Evolutionary conservation across 106 monocot species (phyloP).

Genomic region (Narthecium ossifragum): DNA sequence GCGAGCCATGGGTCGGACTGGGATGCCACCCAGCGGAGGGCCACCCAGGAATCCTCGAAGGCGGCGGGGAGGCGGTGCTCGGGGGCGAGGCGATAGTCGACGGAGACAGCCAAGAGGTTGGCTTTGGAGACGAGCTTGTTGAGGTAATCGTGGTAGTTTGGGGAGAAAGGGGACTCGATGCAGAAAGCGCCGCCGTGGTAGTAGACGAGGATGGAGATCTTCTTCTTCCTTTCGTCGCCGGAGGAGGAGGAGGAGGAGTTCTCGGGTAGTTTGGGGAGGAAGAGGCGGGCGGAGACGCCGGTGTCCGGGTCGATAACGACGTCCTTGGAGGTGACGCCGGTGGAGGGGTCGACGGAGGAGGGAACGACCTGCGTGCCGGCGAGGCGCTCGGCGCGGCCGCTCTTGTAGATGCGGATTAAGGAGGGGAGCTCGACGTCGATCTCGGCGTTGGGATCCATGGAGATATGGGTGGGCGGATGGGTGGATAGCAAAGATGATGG

Average conservation of each 20-base stretch:
- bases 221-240: too few relatives aligned
- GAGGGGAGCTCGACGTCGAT: too few relatives aligned
- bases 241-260: too few relatives aligned
- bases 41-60: slow-evolving; percentile 7
- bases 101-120: neutral
- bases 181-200: slow-evolving; percentile 12
- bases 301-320: neutral
- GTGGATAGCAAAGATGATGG: too few relatives aligned
- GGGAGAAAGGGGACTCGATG: neutral
- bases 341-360: neutral
- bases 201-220: slow-evolving; percentile 1
- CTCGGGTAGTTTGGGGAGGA: neutral
- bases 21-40: neutral
- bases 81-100: slow-evolving; percentile 34
- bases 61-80: slow-evolving; percentile 24
- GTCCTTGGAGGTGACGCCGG: slow-evolving; percentile 6
- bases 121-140: neutral
- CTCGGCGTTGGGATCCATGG: too few relatives aligned
- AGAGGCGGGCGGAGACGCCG: slow-evolving; percentile 9
- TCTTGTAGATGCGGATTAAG: slow-evolving; percentile 4
- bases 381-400: slow-evolving; percentile 3
- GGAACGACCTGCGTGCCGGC: neutral
- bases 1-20: neutral
- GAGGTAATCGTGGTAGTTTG: neutral
- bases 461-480: too few relatives aligned